These are phyloP conservation scores for Entomophthora muscae DNA, from an alignment of 371 early-diverging fungal species.

Conservation along the genomic window DNA sequence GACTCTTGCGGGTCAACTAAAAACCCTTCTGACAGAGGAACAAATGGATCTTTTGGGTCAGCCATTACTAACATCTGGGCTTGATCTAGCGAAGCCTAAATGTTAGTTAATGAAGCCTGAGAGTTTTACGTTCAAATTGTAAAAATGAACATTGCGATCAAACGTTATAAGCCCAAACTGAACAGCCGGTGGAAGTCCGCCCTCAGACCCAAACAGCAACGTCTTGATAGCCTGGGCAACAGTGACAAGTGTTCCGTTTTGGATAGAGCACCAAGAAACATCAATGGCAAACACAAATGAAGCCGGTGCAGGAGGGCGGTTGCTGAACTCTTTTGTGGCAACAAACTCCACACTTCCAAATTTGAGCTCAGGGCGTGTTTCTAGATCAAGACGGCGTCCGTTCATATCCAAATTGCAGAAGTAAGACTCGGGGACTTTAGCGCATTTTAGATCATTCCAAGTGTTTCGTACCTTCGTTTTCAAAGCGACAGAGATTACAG, in stretches of 20 bases:
- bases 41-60: conserved; percentile 81
- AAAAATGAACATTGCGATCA: conserved; percentile 87
- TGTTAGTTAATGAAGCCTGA: not conserved
- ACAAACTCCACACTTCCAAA: conserved; percentile 80
- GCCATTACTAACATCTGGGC: conserved; percentile 91
- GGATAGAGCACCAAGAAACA: conserved; percentile 67
- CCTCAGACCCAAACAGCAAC: conserved; percentile 38
- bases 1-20: conserved; percentile 53
- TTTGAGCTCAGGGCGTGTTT: conserved; percentile 76
- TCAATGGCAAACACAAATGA: conserved; percentile 83
- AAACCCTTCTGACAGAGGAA: conserved; percentile 73
- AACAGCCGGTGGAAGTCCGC: conserved; percentile 27
- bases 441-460: not conserved
- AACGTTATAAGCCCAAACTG: conserved; percentile 78
- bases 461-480: conserved; percentile 73
- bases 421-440: conserved; percentile 57
- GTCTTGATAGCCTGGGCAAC: conserved; percentile 41
- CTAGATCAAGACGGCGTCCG: conserved; percentile 68
- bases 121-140: conserved; percentile 56
- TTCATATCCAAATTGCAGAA: conserved; percentile 85
- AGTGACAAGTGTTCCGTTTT: conserved; percentile 56
- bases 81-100: conserved; percentile 48
- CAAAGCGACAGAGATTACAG: conserved; percentile 83
- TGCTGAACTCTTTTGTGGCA: conserved; percentile 57
- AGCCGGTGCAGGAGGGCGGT: conserved; percentile 42